Evolutionary conservation across 306 rosid species (phyloP).

Genomic region (Prunus kanzakura): DNA sequence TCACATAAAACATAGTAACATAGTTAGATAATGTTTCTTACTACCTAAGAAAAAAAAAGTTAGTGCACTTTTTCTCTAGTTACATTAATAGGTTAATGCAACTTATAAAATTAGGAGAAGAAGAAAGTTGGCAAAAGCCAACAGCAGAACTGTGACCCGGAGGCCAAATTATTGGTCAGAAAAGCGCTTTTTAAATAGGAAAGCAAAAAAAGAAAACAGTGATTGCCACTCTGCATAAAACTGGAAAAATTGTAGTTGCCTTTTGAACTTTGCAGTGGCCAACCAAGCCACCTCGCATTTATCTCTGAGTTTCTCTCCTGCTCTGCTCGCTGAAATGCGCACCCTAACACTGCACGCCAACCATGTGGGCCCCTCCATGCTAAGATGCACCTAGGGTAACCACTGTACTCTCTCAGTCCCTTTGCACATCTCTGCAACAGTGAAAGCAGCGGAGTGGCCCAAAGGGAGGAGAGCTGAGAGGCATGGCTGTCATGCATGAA

Average conservation of each 20-base stretch:
- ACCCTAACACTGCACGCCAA: not conserved
- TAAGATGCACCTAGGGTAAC: not conserved
- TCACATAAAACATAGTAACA: no score
- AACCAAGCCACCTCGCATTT: not conserved
- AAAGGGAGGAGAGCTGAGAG: no score
- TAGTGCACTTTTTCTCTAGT: not conserved
- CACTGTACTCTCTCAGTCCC: not conserved
- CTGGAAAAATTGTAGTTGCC: not conserved
- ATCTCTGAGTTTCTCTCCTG: not conserved
- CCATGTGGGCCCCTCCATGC: not conserved
- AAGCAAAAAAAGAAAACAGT: not conserved
- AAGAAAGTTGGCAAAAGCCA: not conserved
- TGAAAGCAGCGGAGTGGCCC: not conserved
- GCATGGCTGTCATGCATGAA: not conserved
- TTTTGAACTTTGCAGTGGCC: not conserved
- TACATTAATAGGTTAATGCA: not conserved
- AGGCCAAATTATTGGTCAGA: constrained; percentile 18
- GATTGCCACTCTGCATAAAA: not conserved
- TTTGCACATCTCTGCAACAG: not conserved
- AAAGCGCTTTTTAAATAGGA: not conserved
- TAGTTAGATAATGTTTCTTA: not conserved
- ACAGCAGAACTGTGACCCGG: not conserved
- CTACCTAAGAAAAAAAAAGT: not conserved
- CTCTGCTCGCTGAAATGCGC: not conserved
- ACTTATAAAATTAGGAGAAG: not conserved